Evolutionary conservation across 1,139 yeast genomes (phyloP).

Genomic region (Suhomyces terraborum): DNA sequence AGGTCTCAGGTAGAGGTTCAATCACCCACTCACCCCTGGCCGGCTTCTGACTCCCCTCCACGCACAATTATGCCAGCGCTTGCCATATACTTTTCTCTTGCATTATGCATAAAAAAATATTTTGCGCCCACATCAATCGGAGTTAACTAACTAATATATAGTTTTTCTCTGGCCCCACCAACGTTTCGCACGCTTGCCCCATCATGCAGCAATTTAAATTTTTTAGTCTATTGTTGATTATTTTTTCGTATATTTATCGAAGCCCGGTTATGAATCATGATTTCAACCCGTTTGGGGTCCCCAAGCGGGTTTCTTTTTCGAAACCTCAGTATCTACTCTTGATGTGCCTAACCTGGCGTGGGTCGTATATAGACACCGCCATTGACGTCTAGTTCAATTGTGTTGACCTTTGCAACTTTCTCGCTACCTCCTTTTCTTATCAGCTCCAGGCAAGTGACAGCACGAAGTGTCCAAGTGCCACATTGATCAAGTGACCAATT

Average conservation of each 20-base stretch:
- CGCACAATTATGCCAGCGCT: constrained; percentile 3
- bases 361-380: constrained; percentile 1
- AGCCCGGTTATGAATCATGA: constrained; percentile 9
- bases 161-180: constrained; percentile 2
- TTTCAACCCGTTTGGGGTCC: constrained; percentile 7
- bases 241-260: constrained; percentile 11
- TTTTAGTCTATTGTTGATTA: constrained; percentile 10
- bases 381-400: constrained; percentile 1
- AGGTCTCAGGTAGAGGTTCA: too few species aligned
- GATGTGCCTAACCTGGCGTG: constrained; percentile 4
- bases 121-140: constrained; percentile 2
- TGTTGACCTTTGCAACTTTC: neutral
- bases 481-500: too few species aligned
- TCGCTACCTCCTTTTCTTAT: too few species aligned
- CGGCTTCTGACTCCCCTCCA: constrained; percentile 1
- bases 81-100: constrained; percentile 9
- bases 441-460: too few species aligned
- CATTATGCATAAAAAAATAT: constrained; percentile 9
- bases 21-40: neutral
- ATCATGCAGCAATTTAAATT: constrained; percentile 4
- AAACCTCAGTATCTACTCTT: constrained; percentile 1
- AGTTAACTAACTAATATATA: constrained; percentile 1
- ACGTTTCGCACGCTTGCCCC: neutral
- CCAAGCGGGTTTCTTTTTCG: constrained; percentile 7
- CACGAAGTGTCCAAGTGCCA: too few species aligned